Conservation (phyloP, 2,329 filamentous ascomycete genomes). For the Penicillium paneum region DNA sequence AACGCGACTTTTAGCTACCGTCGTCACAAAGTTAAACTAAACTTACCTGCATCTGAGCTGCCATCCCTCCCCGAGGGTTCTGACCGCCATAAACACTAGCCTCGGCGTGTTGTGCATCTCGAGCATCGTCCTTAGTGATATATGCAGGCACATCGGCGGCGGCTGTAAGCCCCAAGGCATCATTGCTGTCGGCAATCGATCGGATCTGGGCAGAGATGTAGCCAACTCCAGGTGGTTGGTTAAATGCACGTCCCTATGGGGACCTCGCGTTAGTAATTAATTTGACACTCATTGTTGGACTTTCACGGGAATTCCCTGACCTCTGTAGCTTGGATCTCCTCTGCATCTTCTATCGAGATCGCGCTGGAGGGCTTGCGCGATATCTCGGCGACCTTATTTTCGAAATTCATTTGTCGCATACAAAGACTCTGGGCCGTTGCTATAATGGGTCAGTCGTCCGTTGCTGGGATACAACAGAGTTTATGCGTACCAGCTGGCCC, state of each 20-base stretch:
- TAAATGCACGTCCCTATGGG: constrained; percentile 34
- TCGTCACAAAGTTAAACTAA: not conserved
- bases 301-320: constrained; percentile 12
- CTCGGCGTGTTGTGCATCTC: constrained; percentile 30
- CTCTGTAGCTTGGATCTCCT: constrained; percentile 32
- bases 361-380: constrained; percentile 32
- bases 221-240: constrained; percentile 29
- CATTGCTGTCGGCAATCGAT: constrained; percentile 35
- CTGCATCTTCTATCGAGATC: constrained; percentile 34
- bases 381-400: constrained; percentile 32
- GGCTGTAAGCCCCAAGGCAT: constrained; percentile 26
- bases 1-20: constrained; percentile 6
- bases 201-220: constrained; percentile 34
- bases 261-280: not conserved
- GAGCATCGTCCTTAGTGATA: constrained; percentile 35
- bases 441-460: constrained; percentile 5
- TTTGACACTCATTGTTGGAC: not conserved
- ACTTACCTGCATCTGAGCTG: constrained; percentile 34
- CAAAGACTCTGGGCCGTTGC: constrained; percentile 35
- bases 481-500: constrained; percentile 31
- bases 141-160: constrained; percentile 22
- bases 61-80: constrained; percentile 31
- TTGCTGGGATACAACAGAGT: not conserved
- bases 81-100: constrained; percentile 30
- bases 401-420: constrained; percentile 35